Percentiles rank a stretch among this genome's conserved stretches.
Evolutionary conservation across 2,329 filamentous ascomycete species (phyloP).

Genomic region (Verticillium albo-atrum): DNA sequence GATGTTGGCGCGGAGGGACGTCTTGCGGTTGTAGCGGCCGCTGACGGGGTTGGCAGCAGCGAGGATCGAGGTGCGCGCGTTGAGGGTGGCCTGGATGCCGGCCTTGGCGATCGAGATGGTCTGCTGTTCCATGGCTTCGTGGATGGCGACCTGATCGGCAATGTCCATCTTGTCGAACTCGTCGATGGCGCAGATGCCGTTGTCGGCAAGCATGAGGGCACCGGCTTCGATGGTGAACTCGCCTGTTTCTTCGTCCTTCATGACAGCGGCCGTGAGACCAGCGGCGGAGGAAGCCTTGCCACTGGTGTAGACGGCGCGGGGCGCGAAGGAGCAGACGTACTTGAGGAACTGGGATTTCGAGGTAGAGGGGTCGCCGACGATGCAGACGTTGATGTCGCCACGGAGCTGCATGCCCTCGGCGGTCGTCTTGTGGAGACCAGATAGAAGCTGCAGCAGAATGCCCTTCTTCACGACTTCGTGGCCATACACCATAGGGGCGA

Average conservation of each 20-base stretch:
- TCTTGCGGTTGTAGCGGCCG: conserved; percentile 95
- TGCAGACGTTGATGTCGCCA: conserved; percentile 98
- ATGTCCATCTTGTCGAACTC: conserved; percentile 99
- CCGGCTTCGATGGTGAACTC: conserved; percentile 99
- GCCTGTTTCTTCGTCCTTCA: conserved; percentile 97
- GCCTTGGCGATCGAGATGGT: conserved; percentile 99
- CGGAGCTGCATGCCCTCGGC: conserved; percentile 91
- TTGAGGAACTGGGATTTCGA: conserved; percentile 98
- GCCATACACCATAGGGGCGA: conserved; percentile 95
- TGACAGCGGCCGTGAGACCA: conserved; percentile 92
- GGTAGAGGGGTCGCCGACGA: conserved; percentile 94
- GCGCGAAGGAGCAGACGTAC: conserved; percentile 96
- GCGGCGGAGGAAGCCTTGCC: conserved; percentile 96
- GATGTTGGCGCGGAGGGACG: conserved; percentile 87
- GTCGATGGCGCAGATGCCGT: conserved; percentile 96
- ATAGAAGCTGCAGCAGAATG: conserved; percentile 86
- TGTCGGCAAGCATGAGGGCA: conserved; percentile 94
- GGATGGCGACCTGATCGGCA: conserved; percentile 92
- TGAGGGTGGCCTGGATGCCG: conserved; percentile 95
- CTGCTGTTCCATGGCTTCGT: conserved; percentile 99
- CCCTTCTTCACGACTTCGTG: conserved; percentile 98
- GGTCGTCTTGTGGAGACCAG: conserved; percentile 89
- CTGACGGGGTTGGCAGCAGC: conserved; percentile 95
- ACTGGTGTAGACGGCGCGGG: conserved; percentile 93
- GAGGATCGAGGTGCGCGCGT: conserved; percentile 90